These are phyloP conservation scores for Penicillium robsamsonii DNA, from an alignment of 495 filamentous ascomycete species.

Conservation along the genomic window DNA sequence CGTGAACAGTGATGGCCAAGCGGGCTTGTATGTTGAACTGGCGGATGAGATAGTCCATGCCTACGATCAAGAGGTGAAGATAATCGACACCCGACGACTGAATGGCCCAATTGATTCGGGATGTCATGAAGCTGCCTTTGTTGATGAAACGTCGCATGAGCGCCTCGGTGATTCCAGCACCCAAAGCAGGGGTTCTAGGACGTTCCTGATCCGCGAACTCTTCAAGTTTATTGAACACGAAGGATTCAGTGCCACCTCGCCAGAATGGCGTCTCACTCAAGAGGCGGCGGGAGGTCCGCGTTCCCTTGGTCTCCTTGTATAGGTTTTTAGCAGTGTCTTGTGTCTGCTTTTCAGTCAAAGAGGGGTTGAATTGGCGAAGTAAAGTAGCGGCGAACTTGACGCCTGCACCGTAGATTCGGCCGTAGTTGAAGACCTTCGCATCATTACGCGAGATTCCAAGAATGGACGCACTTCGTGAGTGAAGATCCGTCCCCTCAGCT, in stretches of 20 bases:
- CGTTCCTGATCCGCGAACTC: conserved; percentile 94
- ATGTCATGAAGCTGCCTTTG: conserved; percentile 91
- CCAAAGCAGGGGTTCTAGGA: conserved; percentile 90
- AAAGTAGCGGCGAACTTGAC: conserved; percentile 89
- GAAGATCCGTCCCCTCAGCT: conserved; percentile 86
- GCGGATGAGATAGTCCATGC: conserved; percentile 92
- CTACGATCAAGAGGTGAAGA: conserved; percentile 87
- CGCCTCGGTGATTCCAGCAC: conserved; percentile 94
- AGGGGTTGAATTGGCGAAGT: conserved; percentile 88
- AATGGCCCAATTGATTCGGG: conserved; percentile 98
- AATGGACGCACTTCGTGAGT: conserved; percentile 89
- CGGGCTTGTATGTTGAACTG: conserved; percentile 81
- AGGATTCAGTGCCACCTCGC: conserved; percentile 93
- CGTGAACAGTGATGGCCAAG: conserved; percentile 91
- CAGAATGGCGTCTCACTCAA: conserved; percentile 79
- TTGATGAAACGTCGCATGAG: conserved; percentile 83
- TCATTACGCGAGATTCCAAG: conserved; percentile 90
- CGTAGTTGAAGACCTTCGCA: conserved; percentile 98
- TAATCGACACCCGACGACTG: conserved; percentile 98
- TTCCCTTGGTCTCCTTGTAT: conserved; percentile 87
- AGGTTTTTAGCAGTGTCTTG: conserved; percentile 71
- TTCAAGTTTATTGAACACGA: conserved; percentile 97
- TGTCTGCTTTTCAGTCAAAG: conserved; percentile 72
- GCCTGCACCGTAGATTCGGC: conserved; percentile 95
- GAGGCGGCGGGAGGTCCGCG: conserved; percentile 65